These are phyloP conservation scores for Fragaria iinumae DNA, from an alignment of 306 rosid genomes.

Conservation along the genomic window DNA sequence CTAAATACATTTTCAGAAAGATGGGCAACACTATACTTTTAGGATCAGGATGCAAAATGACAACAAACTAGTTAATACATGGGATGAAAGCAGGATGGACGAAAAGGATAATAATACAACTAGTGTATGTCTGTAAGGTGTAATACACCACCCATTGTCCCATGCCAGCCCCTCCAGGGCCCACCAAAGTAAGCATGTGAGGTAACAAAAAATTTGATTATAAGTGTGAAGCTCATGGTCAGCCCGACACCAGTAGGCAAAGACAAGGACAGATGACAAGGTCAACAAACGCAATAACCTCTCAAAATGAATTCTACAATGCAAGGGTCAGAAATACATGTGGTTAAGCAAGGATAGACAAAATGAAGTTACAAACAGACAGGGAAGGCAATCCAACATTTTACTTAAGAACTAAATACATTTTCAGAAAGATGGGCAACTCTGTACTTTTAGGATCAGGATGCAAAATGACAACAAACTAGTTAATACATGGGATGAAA, in stretches of 20 bases:
- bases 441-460: background rate
- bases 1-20: background rate
- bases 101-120: background rate
- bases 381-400: background rate
- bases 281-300: background rate
- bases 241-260: background rate
- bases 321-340: too few species aligned
- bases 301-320: too few species aligned
- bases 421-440: background rate
- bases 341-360: background rate
- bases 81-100: background rate
- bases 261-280: background rate
- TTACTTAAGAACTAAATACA: background rate
- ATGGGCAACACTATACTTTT: background rate
- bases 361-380: background rate
- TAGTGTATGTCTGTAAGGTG: background rate
- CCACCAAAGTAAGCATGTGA: background rate
- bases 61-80: background rate
- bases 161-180: background rate
- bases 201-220: background rate
- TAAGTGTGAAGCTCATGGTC: background rate
- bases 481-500: background rate
- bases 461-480: background rate
- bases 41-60: background rate
- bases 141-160: background rate